phyloP scores from a whole-genome alignment of 768 basidiomycete species.

The Kwoniella sp. region DNA sequence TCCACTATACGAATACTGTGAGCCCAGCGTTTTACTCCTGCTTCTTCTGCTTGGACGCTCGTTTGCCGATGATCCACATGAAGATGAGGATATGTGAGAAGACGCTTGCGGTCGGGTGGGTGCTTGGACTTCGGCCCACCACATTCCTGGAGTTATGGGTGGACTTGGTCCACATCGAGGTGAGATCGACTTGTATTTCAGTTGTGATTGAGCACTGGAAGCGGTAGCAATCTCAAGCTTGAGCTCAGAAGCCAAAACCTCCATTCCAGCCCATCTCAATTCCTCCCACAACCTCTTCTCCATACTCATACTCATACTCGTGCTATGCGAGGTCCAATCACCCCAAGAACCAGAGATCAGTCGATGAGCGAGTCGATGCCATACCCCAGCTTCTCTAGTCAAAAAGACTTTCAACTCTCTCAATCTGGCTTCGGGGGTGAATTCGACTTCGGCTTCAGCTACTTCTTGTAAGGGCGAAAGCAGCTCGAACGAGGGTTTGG shows the following conservation, averaged over 20 bases:
- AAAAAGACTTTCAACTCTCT: constrained; percentile 14
- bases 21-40: background rate
- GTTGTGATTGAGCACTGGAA: background rate
- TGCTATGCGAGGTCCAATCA: background rate
- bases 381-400: constrained; percentile 16
- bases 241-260: background rate
- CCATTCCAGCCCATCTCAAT: constrained; percentile 38
- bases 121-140: constrained; percentile 1
- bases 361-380: constrained; percentile 26
- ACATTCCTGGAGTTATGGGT: background rate
- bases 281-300: constrained; percentile 31
- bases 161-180: background rate
- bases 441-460: background rate
- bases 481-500: background rate
- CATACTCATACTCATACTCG: background rate
- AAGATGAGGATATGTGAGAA: too few species aligned
- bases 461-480: constrained; percentile 1
- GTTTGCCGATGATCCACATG: too few species aligned
- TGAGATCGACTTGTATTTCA: background rate
- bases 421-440: too few species aligned
- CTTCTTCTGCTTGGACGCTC: too few species aligned
- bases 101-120: too few species aligned
- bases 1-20: background rate
- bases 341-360: constrained; percentile 11
- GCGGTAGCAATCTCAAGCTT: too few species aligned